phyloP scores from a whole-genome alignment of 768 basidiomycete species.

The Psilocybe sp. region DNA sequence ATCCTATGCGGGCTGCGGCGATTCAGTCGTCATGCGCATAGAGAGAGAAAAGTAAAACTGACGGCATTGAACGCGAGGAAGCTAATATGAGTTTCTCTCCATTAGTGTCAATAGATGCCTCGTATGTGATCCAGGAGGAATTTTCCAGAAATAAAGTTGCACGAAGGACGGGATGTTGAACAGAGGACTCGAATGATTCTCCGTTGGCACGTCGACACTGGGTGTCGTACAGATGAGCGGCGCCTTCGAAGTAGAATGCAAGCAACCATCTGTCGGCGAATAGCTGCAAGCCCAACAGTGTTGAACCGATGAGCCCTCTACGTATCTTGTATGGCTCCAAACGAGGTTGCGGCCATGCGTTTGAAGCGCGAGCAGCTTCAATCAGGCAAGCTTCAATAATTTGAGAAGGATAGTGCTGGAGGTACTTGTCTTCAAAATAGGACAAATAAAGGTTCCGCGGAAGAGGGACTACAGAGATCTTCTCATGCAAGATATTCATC shows the following conservation, averaged over 20 bases:
- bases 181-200: no score
- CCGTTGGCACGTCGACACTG: not conserved
- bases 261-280: constrained; percentile 48
- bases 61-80: constrained; percentile 22
- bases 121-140: constrained; percentile 20
- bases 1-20: constrained; percentile 18
- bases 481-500: constrained; percentile 13
- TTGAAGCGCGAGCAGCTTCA: constrained; percentile 3
- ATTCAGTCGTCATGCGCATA: not conserved
- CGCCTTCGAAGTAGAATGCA: constrained; percentile 38
- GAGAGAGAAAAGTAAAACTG: constrained; percentile 2
- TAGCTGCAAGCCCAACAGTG: constrained; percentile 35
- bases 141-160: constrained; percentile 6
- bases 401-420: constrained; percentile 3
- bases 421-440: constrained; percentile 5
- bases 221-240: constrained; percentile 41
- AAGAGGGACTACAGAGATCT: constrained; percentile 14
- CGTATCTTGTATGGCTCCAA: constrained; percentile 7
- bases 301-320: constrained; percentile 3
- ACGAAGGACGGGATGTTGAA: constrained; percentile 5
- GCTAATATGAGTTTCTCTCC: constrained; percentile 22
- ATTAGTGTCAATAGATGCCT: constrained; percentile 18
- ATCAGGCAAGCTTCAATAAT: constrained; percentile 12
- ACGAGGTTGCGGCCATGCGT: constrained; percentile 15
- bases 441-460: constrained; percentile 5